phyloP scores from a whole-genome alignment of 2,329 filamentous ascomycete species.

The Monilinia fructicola region DNA sequence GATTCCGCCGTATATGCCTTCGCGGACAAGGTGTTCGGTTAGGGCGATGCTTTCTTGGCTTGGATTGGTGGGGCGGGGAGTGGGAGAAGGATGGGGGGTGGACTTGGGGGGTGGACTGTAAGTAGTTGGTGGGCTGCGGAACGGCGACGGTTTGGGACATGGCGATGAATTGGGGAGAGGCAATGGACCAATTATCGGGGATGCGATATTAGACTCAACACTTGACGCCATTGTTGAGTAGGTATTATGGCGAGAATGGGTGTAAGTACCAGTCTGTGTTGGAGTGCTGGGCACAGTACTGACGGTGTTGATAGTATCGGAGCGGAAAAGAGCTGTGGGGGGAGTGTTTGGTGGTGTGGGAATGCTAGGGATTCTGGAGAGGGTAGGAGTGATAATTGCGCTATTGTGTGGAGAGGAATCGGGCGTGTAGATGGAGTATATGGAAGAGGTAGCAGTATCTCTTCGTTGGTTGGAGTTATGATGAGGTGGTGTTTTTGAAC shows the following conservation, averaged over 20 bases:
- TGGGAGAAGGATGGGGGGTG: neutral
- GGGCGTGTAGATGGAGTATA: neutral
- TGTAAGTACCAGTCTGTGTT: neutral
- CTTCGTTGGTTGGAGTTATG: neutral
- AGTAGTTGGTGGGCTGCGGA: neutral
- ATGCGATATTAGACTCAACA: neutral
- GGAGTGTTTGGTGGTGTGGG: conserved; percentile 11
- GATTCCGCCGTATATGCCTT: conserved; percentile 14
- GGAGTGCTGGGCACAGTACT: neutral
- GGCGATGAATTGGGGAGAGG: neutral
- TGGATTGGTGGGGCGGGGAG: neutral
- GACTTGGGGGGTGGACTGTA: neutral
- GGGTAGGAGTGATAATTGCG: neutral
- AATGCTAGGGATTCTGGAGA: neutral
- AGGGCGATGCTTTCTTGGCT: conserved; percentile 1
- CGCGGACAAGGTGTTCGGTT: conserved; percentile 7
- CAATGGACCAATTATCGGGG: neutral
- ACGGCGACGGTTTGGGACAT: neutral
- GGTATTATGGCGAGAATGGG: neutral
- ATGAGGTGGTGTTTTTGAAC: neutral
- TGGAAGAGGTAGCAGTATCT: neutral
- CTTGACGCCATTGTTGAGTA: neutral
- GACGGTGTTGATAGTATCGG: neutral
- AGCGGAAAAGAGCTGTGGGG: neutral
- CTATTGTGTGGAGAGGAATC: conserved; percentile 2